Conservation (phyloP, 805 yeast genomes). For the Kodamaea laetipori region DNA sequence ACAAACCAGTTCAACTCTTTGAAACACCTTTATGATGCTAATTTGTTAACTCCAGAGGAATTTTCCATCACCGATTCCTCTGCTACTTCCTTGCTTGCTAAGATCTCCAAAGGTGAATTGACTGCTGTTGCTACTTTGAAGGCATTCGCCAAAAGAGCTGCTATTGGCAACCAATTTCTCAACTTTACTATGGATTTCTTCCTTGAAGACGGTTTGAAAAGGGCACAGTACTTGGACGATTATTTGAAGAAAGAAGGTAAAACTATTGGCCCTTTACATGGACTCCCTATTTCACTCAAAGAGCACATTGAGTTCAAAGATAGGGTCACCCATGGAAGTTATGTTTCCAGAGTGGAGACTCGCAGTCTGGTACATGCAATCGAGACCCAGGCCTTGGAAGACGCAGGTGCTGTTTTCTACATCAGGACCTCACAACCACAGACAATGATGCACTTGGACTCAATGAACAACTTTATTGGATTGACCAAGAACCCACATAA, state of each 20-base stretch:
- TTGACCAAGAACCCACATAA: slow-evolving; percentile 60
- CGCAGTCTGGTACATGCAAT: slow-evolving; percentile 49
- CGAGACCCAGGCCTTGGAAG: slow-evolving; percentile 47
- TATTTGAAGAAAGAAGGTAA: slow-evolving; percentile 48
- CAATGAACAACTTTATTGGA: slow-evolving; percentile 61
- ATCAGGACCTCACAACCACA: slow-evolving; percentile 72
- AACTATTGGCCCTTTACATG: slow-evolving; percentile 63
- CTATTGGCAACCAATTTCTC: slow-evolving; percentile 63
- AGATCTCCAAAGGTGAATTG: slow-evolving; percentile 49
- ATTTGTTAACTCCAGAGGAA: slow-evolving; percentile 40
- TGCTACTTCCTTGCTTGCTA: slow-evolving; percentile 43
- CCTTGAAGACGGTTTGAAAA: slow-evolving; percentile 56
- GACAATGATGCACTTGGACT: slow-evolving; percentile 66
- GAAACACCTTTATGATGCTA: slow-evolving; percentile 33
- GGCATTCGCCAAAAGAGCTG: slow-evolving; percentile 67
- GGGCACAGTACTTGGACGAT: slow-evolving; percentile 57
- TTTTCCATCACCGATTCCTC: slow-evolving; percentile 44
- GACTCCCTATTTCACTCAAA: slow-evolving; percentile 64
- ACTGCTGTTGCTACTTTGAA: slow-evolving; percentile 54
- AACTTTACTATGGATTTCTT: slow-evolving; percentile 62
- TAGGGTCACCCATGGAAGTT: slow-evolving; percentile 59
- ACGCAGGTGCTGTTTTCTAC: slow-evolving; percentile 58
- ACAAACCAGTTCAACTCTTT: slow-evolving; percentile 38
- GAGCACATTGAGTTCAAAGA: slow-evolving; percentile 61
- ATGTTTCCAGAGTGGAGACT: slow-evolving; percentile 53